A percentile compares a stretch with the other conserved stretches of the same genome.
phyloP scores from a whole-genome alignment of 305 asterid genomes.

The Fraxinus platypoda region DNA sequence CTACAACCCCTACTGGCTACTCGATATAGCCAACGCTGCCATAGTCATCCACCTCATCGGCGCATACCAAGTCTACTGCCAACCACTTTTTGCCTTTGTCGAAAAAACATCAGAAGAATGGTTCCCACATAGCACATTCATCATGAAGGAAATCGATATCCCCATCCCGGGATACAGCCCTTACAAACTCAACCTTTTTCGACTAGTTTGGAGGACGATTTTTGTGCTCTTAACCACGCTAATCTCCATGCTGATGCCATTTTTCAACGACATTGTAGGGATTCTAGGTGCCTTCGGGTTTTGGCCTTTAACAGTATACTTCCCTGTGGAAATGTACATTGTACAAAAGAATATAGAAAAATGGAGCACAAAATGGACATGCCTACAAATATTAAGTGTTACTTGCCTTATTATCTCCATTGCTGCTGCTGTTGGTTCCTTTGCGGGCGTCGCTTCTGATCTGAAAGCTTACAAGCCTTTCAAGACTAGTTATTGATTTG shows the following conservation, averaged over 20 bases:
- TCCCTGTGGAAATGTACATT: background rate
- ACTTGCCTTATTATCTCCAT: conserved; percentile 36
- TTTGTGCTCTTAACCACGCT: conserved; percentile 38
- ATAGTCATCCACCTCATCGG: background rate
- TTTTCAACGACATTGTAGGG: conserved; percentile 43
- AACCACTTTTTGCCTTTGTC: conserved; percentile 21
- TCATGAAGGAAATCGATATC: conserved; percentile 23
- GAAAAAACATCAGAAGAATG: conserved; percentile 28
- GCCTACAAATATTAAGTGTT: background rate
- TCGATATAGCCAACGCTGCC: background rate
- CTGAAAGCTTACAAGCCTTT: conserved; percentile 38
- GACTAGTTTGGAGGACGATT: conserved; percentile 35
- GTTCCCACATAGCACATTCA: conserved; percentile 19
- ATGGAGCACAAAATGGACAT: background rate
- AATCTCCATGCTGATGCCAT: conserved; percentile 39
- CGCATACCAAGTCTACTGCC: background rate
- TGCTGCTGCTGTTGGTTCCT: conserved; percentile 44
- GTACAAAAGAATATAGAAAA: background rate
- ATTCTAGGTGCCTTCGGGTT: conserved; percentile 47
- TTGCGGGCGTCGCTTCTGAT: conserved; percentile 40
- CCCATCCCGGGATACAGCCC: conserved; percentile 30
- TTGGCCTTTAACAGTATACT: conserved; percentile 17
- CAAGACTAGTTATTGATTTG: conserved; percentile 33
- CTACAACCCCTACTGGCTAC: background rate
- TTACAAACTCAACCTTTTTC: conserved; percentile 35